A percentile compares a stretch with the other conserved stretches of the same genome.
Conservation (phyloP, 331 rosid genomes). For the Malus hybrid region DNA sequence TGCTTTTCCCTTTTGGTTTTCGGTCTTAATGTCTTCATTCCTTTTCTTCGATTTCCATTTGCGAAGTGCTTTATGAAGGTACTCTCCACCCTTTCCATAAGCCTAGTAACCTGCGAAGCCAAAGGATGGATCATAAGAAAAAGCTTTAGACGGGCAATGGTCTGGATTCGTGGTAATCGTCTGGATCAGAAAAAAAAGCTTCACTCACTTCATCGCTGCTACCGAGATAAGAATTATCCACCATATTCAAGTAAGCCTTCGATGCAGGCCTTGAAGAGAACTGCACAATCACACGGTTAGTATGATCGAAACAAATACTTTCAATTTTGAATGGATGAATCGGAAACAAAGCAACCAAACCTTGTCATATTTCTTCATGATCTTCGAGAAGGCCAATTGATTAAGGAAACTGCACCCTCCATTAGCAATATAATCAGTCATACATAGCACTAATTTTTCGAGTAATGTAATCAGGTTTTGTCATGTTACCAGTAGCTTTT, state of each 20-base stretch:
- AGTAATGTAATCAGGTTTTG: background rate
- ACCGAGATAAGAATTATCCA: conserved; percentile 53
- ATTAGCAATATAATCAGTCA: conserved; percentile 6
- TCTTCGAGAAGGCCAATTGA: conserved; percentile 37
- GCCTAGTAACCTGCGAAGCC: conserved; percentile 39
- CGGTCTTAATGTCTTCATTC: conserved; percentile 58
- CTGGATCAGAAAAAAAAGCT: background rate
- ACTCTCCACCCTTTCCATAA: conserved; percentile 59
- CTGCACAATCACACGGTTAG: conserved; percentile 21
- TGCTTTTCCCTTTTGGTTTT: conserved; percentile 42
- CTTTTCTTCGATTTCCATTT: conserved; percentile 59
- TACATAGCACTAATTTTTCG: background rate
- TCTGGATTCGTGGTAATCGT: background rate
- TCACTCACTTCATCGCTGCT: conserved; percentile 42
- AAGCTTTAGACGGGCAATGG: background rate
- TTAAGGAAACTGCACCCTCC: conserved; percentile 55
- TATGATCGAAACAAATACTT: background rate
- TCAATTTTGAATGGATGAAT: background rate
- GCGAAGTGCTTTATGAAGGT: conserved; percentile 64
- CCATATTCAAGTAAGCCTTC: conserved; percentile 53
- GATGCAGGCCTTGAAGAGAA: conserved; percentile 56
- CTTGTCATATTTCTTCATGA: conserved; percentile 80
- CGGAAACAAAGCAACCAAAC: conserved; percentile 18
- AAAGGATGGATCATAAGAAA: conserved; percentile 7
- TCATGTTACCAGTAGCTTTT: conserved; percentile 49